Base-by-base conservation (phyloP, 495 filamentous ascomycete species). In the Glonium stellatum region DNA sequence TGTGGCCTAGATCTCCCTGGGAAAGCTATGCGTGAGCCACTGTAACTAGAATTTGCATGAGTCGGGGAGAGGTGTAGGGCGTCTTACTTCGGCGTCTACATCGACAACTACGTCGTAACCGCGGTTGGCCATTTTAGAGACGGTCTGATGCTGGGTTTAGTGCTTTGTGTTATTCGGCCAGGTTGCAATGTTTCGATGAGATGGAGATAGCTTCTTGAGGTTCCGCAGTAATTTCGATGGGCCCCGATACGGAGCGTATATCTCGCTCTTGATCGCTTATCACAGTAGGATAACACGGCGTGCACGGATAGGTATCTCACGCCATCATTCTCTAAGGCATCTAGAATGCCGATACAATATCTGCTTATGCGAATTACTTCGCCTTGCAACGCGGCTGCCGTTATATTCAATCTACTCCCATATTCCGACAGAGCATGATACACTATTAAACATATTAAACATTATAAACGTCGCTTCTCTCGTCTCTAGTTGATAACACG, bases 71-170 rank as follows among this genome's bases (percentile, higher is more conserved):
- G 31, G 34, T 34, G 34, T 21, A 12, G 22, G n/a, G 48, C 15
- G 53, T 42, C 37, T 34, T 61, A 90, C 90, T 79, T 97, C 92
- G 64, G 89, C 87, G 70, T 97, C 92, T 55, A 97, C 84, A 68
- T 97, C 93, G 25, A 98, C 93, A 66, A 98, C 92, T 58, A 95
- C 93, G 76, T 98, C 95, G 73, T 98, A 97, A 63, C 91, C 90
- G 63, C 84, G 78, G 70, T 86, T 87, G 54, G 91, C 79, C 90
- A 95, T 95, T 27, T 48, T 57, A 15, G 51, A 8, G 1, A 19
- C 27, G 54, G 22, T 22, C 37, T 18, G 36, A 21, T 22, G 53
- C 12, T 31, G 41, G 48, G 48, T 51, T 18, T 48, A 22, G 48
- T 51, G 48, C 19, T 51, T 51, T 51, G 15, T 21, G 25, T 23